phyloP scores from a whole-genome alignment of 2,329 filamentous ascomycete genomes.

The Raffaelea ambrosiae region DNA sequence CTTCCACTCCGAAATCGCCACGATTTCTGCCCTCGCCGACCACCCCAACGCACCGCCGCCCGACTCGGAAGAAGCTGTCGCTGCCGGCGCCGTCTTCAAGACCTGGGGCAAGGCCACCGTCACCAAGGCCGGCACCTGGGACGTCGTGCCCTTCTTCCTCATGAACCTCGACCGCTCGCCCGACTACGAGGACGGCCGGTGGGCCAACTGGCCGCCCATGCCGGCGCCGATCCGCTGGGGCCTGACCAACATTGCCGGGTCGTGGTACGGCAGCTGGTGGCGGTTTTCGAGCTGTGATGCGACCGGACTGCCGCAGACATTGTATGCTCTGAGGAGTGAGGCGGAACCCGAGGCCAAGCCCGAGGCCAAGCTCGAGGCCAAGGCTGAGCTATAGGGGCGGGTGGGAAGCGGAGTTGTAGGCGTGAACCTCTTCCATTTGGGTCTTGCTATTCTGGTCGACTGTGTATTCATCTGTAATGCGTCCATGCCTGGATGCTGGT shows the following conservation, averaged over 20 bases:
- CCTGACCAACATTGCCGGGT: conserved; percentile 48
- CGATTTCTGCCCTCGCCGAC: conserved; percentile 38
- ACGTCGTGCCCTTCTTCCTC: conserved; percentile 57
- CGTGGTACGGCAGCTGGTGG: conserved; percentile 51
- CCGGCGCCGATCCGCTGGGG: conserved; percentile 51
- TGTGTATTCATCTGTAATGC: too few relatives aligned
- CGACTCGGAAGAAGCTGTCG: conserved; percentile 33
- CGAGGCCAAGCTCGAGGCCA: conserved; percentile 1
- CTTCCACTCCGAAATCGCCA: conserved; percentile 46
- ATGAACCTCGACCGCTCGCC: conserved; percentile 51
- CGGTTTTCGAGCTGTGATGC: conserved; percentile 56
- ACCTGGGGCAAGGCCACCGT: conserved; percentile 55
- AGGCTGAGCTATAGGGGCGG: conserved; percentile 7
- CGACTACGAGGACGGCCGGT: conserved; percentile 44
- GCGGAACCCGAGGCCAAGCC: background rate
- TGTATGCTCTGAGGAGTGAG: conserved; percentile 36
- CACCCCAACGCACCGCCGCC: conserved; percentile 42
- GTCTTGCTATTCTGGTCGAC: too few relatives aligned
- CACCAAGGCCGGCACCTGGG: conserved; percentile 48
- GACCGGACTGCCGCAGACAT: conserved; percentile 40
- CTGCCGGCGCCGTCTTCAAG: conserved; percentile 44
- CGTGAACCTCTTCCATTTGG: too few relatives aligned
- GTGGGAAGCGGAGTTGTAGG: too few relatives aligned
- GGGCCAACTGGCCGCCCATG: conserved; percentile 58
- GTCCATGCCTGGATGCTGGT: too few relatives aligned